Percentiles rank a stretch among this genome's conserved stretches.
phyloP scores from a whole-genome alignment of 805 yeast species.

The Kurtzmaniella cleridarum region DNA sequence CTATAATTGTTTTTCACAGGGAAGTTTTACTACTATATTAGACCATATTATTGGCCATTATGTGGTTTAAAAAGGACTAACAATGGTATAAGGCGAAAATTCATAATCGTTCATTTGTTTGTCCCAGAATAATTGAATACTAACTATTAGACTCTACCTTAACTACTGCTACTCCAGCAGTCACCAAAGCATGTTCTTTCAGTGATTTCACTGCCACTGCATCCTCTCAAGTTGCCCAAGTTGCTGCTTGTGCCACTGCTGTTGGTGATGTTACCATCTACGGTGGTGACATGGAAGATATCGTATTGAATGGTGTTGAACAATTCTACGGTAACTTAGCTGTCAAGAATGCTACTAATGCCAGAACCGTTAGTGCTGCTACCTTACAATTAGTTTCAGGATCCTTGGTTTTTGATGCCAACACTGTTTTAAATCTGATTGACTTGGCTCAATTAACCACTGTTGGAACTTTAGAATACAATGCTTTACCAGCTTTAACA shows the following conservation, averaged over 20 bases:
- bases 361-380: constrained; percentile 72
- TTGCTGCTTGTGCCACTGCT: constrained; percentile 71
- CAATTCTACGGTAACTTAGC: constrained; percentile 72
- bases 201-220: constrained; percentile 65
- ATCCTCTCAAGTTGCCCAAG: constrained; percentile 70
- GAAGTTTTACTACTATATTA: no score
- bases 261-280: constrained; percentile 72
- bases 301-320: constrained; percentile 68
- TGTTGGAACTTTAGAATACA: constrained; percentile 75
- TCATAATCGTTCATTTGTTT: no score
- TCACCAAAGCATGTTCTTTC: constrained; percentile 61
- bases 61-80: no score
- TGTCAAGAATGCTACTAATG: constrained; percentile 58
- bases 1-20: no score
- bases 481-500: constrained; percentile 81
- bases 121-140: no score
- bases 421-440: constrained; percentile 63
- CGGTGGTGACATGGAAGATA: constrained; percentile 54
- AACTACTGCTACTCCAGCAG: constrained; percentile 51
- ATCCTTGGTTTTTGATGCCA: constrained; percentile 52
- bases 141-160: constrained; percentile 35
- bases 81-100: no score
- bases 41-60: no score
- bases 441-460: constrained; percentile 74
- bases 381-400: constrained; percentile 70